A percentile compares a stretch with the other conserved stretches of the same genome.
phyloP scores from a whole-genome alignment of 495 filamentous ascomycete species.

The Neurospora sp. region DNA sequence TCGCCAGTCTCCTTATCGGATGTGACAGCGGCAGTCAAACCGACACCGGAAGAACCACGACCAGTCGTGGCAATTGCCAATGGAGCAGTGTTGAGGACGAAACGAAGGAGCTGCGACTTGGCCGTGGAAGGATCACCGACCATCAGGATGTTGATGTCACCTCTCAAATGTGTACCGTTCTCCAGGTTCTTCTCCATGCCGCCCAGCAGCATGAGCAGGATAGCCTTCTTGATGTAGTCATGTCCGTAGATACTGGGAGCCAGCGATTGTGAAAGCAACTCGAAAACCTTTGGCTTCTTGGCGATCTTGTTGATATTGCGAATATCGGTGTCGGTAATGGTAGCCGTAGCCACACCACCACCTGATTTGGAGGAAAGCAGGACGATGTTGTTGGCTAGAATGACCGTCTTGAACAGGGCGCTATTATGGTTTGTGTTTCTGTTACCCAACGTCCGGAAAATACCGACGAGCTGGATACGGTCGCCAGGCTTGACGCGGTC shows the following conservation, averaged over 20 bases:
- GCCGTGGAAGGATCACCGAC: constrained; percentile 98
- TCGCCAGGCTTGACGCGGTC: constrained; percentile 94
- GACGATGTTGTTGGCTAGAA: constrained; percentile 92
- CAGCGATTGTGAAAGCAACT: constrained; percentile 86
- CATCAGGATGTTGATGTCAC: constrained; percentile 99
- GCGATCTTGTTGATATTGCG: constrained; percentile 96
- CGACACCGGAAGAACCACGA: constrained; percentile 93
- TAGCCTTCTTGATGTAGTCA: constrained; percentile 97
- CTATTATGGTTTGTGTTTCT: constrained; percentile 79
- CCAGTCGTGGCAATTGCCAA: constrained; percentile 96
- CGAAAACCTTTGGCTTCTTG: constrained; percentile 92
- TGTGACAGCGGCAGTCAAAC: constrained; percentile 95
- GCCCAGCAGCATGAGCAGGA: constrained; percentile 92
- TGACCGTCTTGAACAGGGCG: constrained; percentile 83
- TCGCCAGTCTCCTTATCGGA: constrained; percentile 97
- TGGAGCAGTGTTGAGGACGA: constrained; percentile 95
- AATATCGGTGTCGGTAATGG: constrained; percentile 95
- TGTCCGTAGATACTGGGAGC: constrained; percentile 98
- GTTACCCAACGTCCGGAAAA: constrained; percentile 88
- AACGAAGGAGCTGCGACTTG: constrained; percentile 94
- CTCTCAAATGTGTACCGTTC: constrained; percentile 94
- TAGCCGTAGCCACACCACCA: constrained; percentile 83
- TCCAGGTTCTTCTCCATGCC: constrained; percentile 99
- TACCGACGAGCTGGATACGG: constrained; percentile 89
- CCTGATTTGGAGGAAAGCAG: constrained; percentile 92